phyloP scores from a whole-genome alignment of 345 rosid species.

The Eucalyptus fibrosa region DNA sequence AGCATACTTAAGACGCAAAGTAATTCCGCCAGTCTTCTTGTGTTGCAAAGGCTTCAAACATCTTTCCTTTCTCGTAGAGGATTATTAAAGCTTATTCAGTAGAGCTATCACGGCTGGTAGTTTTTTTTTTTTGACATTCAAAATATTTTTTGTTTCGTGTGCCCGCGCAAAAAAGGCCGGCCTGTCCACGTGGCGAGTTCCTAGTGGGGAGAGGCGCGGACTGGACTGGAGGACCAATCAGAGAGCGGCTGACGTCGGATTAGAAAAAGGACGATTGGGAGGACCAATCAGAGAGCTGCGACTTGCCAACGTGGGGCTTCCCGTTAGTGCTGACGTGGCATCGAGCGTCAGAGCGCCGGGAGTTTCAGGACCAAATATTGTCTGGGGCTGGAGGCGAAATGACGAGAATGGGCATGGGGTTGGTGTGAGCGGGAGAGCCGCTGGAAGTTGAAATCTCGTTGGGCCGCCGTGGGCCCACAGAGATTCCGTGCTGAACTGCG shows the following conservation, averaged over 20 bases:
- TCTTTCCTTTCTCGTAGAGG: too few relatives aligned
- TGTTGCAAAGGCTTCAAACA: too few relatives aligned
- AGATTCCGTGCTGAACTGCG: not conserved
- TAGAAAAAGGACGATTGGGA: not conserved
- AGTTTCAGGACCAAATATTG: not conserved
- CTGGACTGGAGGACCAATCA: not conserved
- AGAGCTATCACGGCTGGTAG: rapidly evolving
- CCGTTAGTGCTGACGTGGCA: not conserved
- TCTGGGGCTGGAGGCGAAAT: not conserved
- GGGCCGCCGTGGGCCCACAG: not conserved
- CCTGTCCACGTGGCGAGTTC: not conserved
- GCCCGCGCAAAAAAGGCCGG: not conserved
- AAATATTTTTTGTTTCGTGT: not conserved
- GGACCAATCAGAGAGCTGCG: not conserved
- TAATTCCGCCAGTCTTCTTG: too few relatives aligned
- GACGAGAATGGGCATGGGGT: not conserved
- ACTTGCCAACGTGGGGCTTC: not conserved
- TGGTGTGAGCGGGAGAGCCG: not conserved
- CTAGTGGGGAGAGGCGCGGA: not conserved
- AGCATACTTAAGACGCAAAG: too few relatives aligned
- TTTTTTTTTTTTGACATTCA: not conserved
- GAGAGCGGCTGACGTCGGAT: not conserved
- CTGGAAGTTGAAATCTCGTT: not conserved
- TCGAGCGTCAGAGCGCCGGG: not conserved
- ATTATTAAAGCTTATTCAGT: too few relatives aligned